Conservation (phyloP, 2,329 filamentous ascomycete species). For the Camptophora hylomeconis region DNA sequence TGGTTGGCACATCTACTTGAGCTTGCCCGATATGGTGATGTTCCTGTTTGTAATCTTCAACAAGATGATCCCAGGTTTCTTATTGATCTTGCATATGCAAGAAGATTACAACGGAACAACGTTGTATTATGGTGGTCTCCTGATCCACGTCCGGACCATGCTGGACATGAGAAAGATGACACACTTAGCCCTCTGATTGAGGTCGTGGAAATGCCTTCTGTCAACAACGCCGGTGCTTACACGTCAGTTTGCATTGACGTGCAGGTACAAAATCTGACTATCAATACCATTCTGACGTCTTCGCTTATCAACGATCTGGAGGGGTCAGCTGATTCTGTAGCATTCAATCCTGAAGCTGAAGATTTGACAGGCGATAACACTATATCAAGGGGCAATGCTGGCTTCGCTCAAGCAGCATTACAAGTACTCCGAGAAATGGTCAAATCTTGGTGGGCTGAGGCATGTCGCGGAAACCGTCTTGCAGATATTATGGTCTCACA, state of each 20-base stretch:
- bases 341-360: constrained; percentile 66
- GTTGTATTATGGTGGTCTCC: constrained; percentile 96
- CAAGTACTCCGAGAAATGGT: constrained; percentile 94
- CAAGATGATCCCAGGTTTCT: constrained; percentile 86
- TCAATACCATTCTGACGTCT: constrained; percentile 94
- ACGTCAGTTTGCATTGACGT: constrained; percentile 93
- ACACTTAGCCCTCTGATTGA: constrained; percentile 66
- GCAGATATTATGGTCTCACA: constrained; percentile 97
- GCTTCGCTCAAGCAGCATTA: constrained; percentile 85
- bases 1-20: constrained; percentile 85
- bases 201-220: constrained; percentile 75
- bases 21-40: constrained; percentile 80
- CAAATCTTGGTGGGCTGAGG: constrained; percentile 95
- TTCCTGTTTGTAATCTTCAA: constrained; percentile 91
- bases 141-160: constrained; percentile 79
- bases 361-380: constrained; percentile 56
- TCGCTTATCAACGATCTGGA: constrained; percentile 95
- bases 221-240: constrained; percentile 89
- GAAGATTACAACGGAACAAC: constrained; percentile 77
- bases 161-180: constrained; percentile 88
- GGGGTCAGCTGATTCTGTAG: constrained; percentile 63
- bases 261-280: constrained; percentile 83
- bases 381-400: constrained; percentile 52
- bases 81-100: constrained; percentile 90
- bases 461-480: constrained; percentile 80